phyloP scores from a whole-genome alignment of 225 moss, liverwort and hornwort species.

The Straminergon stramineum region DNA sequence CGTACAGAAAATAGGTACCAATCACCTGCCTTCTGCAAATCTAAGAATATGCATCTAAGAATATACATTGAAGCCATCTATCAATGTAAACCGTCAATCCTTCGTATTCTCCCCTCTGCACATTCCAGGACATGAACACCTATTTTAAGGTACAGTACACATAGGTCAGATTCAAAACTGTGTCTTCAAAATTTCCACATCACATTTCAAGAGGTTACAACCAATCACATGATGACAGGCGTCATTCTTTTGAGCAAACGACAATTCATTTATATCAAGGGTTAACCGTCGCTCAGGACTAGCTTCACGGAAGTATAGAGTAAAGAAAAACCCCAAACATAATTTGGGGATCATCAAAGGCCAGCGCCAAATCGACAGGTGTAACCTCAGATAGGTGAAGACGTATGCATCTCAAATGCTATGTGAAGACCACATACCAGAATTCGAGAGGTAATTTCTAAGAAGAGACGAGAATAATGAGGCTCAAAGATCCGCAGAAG shows the following conservation, averaged over 20 bases:
- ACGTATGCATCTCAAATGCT: not conserved
- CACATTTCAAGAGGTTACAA: not conserved
- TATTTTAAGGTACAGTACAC: not conserved
- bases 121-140: not conserved
- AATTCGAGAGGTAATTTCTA: not conserved
- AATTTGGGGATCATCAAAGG: not conserved
- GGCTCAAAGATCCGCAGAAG: not conserved
- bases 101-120: not conserved
- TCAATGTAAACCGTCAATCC: not conserved
- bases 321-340: not conserved
- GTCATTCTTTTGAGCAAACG: not conserved
- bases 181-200: not conserved
- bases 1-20: not conserved
- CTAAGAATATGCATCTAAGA: not conserved
- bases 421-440: not conserved
- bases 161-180: not conserved
- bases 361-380: not conserved
- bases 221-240: not conserved
- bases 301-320: not conserved
- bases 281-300: not conserved
- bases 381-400: not conserved
- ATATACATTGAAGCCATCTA: not conserved
- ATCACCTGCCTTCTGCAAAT: not conserved
- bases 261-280: not conserved
- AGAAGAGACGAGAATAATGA: not conserved